Conservation (phyloP, 2,329 filamentous ascomycete species). For the Sphaceloma murrayae region DNA sequence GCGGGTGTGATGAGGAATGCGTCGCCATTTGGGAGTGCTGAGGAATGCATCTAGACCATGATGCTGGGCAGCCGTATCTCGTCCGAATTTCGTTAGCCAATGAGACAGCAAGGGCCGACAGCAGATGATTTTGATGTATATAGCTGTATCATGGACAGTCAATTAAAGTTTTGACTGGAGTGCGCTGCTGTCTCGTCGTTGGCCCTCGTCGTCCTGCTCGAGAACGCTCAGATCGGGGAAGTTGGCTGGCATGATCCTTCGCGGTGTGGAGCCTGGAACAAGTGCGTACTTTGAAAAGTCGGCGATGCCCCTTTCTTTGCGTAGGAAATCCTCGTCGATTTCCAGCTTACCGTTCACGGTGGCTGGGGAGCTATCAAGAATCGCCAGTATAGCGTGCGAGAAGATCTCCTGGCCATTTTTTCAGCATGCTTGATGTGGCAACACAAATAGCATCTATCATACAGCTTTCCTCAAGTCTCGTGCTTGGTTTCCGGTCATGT, state of each 20-base stretch:
- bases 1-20: conserved; percentile 10
- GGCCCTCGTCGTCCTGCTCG: conserved; percentile 74
- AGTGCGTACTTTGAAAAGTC: conserved; percentile 68
- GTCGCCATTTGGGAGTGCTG: conserved; percentile 3
- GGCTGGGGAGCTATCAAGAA: conserved; percentile 51
- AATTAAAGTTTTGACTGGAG: conserved; percentile 22
- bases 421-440: neutral
- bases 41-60: conserved; percentile 2
- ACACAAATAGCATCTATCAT: conserved; percentile 22
- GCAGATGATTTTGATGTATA: neutral
- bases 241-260: conserved; percentile 66
- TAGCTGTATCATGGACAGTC: neutral
- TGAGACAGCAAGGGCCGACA: no score
- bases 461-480: conserved; percentile 56
- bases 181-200: conserved; percentile 55
- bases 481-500: conserved; percentile 31
- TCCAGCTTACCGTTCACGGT: conserved; percentile 62
- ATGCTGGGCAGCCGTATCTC: no score
- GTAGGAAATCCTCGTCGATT: conserved; percentile 73
- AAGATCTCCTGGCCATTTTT: conserved; percentile 52
- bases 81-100: no score
- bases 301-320: conserved; percentile 50
- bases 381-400: conserved; percentile 66
- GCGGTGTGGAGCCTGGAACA: conserved; percentile 52
- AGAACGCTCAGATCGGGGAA: conserved; percentile 62